phyloP scores from a whole-genome alignment of 2,329 filamentous ascomycete genomes.

The Sporothrix brasiliensis region DNA sequence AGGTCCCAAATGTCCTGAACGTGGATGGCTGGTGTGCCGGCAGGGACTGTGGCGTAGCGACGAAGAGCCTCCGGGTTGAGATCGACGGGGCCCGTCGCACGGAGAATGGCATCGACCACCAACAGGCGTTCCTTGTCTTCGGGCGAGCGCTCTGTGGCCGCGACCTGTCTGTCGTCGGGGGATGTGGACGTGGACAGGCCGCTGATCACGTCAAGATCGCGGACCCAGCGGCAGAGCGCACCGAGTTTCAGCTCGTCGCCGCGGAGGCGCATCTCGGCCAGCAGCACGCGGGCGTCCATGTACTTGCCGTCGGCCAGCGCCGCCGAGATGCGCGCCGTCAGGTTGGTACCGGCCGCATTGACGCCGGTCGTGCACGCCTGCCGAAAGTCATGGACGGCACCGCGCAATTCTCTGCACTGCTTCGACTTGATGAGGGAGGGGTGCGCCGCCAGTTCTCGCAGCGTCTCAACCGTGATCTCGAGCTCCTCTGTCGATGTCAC shows the following conservation, averaged over 20 bases:
- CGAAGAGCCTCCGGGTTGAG: conserved; percentile 44
- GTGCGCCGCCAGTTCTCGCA: conserved; percentile 60
- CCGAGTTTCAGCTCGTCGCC: conserved; percentile 67
- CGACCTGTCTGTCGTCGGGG: conserved; percentile 47
- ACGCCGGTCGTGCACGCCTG: conserved; percentile 69
- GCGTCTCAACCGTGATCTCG: conserved; percentile 67
- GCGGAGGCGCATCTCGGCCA: conserved; percentile 72
- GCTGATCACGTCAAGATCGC: conserved; percentile 69
- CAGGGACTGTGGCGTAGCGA: conserved; percentile 26
- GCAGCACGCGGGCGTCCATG: conserved; percentile 64
- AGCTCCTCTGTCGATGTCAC: conserved; percentile 66
- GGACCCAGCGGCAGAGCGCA: conserved; percentile 71
- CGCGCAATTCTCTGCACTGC: conserved; percentile 66
- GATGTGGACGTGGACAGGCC: conserved; percentile 64
- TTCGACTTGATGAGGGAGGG: conserved; percentile 69
- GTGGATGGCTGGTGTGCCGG: conserved; percentile 53
- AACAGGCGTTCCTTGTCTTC: conserved; percentile 59
- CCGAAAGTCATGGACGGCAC: conserved; percentile 69
- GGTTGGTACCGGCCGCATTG: conserved; percentile 62
- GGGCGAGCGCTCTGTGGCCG: conserved; percentile 45
- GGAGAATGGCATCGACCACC: conserved; percentile 65
- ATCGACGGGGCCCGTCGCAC: conserved; percentile 65
- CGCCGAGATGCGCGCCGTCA: conserved; percentile 67
- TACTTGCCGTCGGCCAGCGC: conserved; percentile 68
- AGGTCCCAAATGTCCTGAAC: conserved; percentile 66